phyloP scores from a whole-genome alignment of 208 protist genomes.

The Leishmania mexicana region DNA sequence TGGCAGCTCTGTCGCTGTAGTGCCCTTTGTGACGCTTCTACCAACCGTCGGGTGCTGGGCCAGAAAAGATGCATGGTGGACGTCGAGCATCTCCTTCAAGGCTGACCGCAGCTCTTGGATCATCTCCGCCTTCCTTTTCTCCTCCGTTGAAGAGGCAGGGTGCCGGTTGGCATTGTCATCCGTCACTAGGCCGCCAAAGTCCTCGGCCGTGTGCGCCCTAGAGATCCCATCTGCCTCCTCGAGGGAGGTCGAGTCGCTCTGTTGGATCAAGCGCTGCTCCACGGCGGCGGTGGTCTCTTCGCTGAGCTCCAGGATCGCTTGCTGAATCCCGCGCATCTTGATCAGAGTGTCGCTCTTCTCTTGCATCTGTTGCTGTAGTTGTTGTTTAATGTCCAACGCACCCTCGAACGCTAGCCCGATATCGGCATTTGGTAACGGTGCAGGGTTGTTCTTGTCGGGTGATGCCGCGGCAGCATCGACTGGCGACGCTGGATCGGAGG shows the following conservation, averaged over 20 bases:
- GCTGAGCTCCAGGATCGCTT: constrained; percentile 43
- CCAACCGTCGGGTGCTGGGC: neutral
- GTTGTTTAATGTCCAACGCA: constrained; percentile 10
- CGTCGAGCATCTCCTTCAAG: constrained; percentile 37
- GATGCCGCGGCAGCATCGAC: neutral
- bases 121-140: constrained; percentile 16
- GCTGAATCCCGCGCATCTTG: constrained; percentile 60
- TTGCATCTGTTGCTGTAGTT: constrained; percentile 22
- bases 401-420: constrained; percentile 11
- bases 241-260: neutral
- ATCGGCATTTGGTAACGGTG: neutral
- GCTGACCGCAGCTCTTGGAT: constrained; percentile 25
- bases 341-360: constrained; percentile 42
- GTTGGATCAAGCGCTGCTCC: constrained; percentile 10
- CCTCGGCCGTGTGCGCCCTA: neutral
- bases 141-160: neutral
- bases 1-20: neutral
- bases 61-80: constrained; percentile 1
- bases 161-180: neutral
- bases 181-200: neutral
- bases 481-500: neutral
- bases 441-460: neutral
- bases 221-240: neutral
- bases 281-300: constrained; percentile 35
- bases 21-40: neutral